Percentiles rank a stretch among this genome's conserved stretches.
Evolutionary conservation across 2,329 filamentous ascomycete genomes (phyloP).

Genomic region (Colletotrichum costaricense): DNA sequence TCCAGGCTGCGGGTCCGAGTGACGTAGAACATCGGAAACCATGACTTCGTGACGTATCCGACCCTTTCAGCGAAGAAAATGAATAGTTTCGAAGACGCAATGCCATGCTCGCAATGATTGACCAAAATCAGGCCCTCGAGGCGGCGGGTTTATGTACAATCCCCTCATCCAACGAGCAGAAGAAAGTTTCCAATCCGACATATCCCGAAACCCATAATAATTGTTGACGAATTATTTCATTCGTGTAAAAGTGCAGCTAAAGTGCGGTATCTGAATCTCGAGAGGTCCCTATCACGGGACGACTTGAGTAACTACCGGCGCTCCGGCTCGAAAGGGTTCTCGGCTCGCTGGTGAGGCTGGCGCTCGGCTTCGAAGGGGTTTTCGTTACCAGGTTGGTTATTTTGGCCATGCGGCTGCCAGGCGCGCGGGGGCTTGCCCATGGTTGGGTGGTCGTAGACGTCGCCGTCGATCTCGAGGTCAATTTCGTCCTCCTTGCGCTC

Average conservation of each 20-base stretch:
- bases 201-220: neutral
- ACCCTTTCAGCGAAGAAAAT: neutral
- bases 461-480: conserved; percentile 27
- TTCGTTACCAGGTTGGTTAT: neutral
- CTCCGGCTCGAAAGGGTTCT: conserved; percentile 29
- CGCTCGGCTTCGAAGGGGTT: conserved; percentile 26
- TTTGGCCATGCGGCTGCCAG: conserved; percentile 28
- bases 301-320: conserved; percentile 10
- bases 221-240: neutral
- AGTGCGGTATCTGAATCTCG: neutral
- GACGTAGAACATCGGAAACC: neutral
- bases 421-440: conserved; percentile 31
- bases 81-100: conserved; percentile 19
- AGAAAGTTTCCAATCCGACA: neutral
- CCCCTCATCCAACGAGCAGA: neutral
- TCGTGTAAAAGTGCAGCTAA: neutral
- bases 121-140: conserved; percentile 15
- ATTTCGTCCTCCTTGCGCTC: conserved; percentile 27
- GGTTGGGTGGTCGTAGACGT: conserved; percentile 29
- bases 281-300: neutral
- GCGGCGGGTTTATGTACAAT: neutral
- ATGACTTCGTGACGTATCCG: neutral
- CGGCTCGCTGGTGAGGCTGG: conserved; percentile 12
- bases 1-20: neutral
- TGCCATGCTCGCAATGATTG: conserved; percentile 30